Evolutionary conservation across 1,284 basidiomycete species (phyloP), one percentile per base, ranked within the genome.

Genomic region (Takashimella koratensis): DNA sequence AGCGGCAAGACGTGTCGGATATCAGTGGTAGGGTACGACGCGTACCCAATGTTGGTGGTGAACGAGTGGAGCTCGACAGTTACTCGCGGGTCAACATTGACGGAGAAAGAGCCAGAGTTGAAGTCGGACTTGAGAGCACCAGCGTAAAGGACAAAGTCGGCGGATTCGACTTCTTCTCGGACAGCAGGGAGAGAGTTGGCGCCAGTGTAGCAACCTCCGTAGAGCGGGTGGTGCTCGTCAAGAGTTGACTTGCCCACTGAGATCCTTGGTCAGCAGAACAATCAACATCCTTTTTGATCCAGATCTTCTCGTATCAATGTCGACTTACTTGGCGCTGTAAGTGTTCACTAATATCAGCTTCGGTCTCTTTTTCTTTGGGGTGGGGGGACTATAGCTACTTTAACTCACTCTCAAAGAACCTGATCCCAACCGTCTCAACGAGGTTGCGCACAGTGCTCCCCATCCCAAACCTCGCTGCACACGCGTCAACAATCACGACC

Each of bases 201-300:
- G 2, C 92, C 91, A 39, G 90, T 81, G 66, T 92, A 92, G 56
- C 89, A 87, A 13, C 94, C 94, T 51, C 92, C 92, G 73, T 88
- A 97, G n/a, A 90, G 83, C 19, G 84, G 81, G 54, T 88, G 85
- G 44, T 81, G 80, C 76, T 97, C 95, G 58, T 85, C 82, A 12
- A 96, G 77, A 0, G 86, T 81, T 1, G 86, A 83, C 75, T 95
- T 95, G 42, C 90, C 93, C 92, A 95, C 41, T 36, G 30, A 36
- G 30, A n/a, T n/a, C n/a, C n/a, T n/a, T n/a, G n/a, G n/a, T n/a
- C n/a, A n/a, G n/a, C n/a, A n/a, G n/a, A n/a, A n/a, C n/a, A n/a
- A n/a, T n/a, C n/a, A n/a, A n/a, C n/a, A n/a, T n/a, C n/a, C n/a
- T n/a, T n/a, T n/a, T n/a, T 51, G 22, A 45, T 27, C 4, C 24